Evolutionary conservation across 345 rosid genomes (phyloP), one percentile per base, ranked within the genome.

Genomic region (Acer saccharum): DNA sequence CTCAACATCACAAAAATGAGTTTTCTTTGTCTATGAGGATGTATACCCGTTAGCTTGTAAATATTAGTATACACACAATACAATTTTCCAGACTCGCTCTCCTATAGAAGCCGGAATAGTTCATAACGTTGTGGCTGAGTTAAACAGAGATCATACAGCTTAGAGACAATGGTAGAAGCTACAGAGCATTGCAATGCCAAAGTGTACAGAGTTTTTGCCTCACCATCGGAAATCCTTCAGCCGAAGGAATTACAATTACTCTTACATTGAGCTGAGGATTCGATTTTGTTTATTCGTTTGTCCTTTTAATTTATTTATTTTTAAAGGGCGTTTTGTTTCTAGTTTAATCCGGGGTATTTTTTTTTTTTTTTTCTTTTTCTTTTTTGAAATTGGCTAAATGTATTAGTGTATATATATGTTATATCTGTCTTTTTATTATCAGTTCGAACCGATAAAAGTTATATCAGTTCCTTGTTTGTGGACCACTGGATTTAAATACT

Each of bases 1-100:
- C 80, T 67, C 81, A 16, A 65, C 84, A 70, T 72, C 83, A 41
- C 76, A 72, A 16, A 21, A 74, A 69, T 64, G 64, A 68, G 80
- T 75, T 79, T 18, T 60, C 60, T 46, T 69, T 25, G 16, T 62
- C 3, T 20, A 2, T 25, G 3, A 35, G 21, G 29, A 71, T 73
- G 75, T 68, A 52, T 69, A 68, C 67, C 27, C 23, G 17, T 32
- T 75, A 61, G 55, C 17, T 71, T 81, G 85, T 72, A 78, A 62
- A 81, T 77, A 75, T 29, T 63, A 41, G 66, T 78, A 61, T 46
- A 77, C 72, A 25, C 64, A 21, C 0, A 35, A 62, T 69, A 68
- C 75, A 71, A 44, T 48, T 67, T 63, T 66, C 16, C 17, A 17
- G 55, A 69, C n/a, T 62, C 43, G 5, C 39, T 48, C 39, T 48